phyloP scores from a whole-genome alignment of 441 rosid species.

The Gossypium schwendimanii region DNA sequence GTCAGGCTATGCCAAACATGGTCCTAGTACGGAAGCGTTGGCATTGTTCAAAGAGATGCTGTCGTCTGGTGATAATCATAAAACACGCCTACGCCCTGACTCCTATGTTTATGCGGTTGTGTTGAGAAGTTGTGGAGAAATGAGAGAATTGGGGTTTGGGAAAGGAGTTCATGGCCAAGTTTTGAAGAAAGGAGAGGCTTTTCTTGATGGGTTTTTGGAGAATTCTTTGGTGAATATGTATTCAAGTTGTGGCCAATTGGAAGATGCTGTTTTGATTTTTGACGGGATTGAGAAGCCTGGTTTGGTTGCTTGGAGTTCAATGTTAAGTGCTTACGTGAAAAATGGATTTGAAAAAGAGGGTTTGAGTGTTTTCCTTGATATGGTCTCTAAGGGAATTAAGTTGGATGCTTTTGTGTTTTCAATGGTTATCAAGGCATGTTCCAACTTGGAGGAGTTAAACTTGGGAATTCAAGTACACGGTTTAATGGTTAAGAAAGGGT shows the following conservation, averaged over 20 bases:
- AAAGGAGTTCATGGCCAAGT: slow-evolving; percentile 22
- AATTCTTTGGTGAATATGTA: slow-evolving; percentile 30
- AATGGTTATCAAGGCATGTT: slow-evolving; percentile 21
- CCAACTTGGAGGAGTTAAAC: slow-evolving; percentile 10
- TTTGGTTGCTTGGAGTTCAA: slow-evolving; percentile 28
- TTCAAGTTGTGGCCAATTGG: slow-evolving; percentile 19
- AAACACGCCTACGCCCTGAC: slow-evolving; percentile 13
- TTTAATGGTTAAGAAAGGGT: slow-evolving; percentile 21
- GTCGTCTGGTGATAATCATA: not conserved
- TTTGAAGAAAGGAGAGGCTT: slow-evolving; percentile 20
- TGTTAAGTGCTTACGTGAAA: slow-evolving; percentile 23
- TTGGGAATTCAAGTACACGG: slow-evolving; percentile 23
- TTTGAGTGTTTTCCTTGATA: slow-evolving; percentile 19
- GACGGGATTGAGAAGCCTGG: slow-evolving; percentile 16
- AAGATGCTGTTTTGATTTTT: slow-evolving; percentile 21
- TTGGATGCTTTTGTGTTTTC: slow-evolving; percentile 27
- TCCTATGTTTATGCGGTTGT: slow-evolving; percentile 22
- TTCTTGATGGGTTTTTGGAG: slow-evolving; percentile 26
- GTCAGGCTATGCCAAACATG: slow-evolving; percentile 26
- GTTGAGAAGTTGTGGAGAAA: slow-evolving; percentile 19
- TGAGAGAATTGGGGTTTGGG: slow-evolving; percentile 17
- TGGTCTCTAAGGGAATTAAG: slow-evolving; percentile 14
- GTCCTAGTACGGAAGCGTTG: slow-evolving; percentile 17
- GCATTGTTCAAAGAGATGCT: slow-evolving; percentile 21
- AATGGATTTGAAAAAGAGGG: slow-evolving; percentile 22